Conservation (phyloP, 768 basidiomycete species). For the Leccinum uliginosum region DNA sequence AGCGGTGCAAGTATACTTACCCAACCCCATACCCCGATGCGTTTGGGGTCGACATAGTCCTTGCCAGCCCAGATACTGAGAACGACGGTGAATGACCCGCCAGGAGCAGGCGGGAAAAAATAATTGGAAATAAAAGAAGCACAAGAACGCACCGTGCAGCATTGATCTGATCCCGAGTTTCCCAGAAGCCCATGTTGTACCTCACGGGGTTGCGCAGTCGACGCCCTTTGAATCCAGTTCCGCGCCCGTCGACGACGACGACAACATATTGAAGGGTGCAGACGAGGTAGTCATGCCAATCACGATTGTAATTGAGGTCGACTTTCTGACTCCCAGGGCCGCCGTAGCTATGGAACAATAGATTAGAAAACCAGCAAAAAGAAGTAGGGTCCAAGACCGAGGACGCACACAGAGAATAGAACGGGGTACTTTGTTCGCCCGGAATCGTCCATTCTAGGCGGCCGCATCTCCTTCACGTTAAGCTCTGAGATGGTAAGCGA, state of each 20-base stretch:
- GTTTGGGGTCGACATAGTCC: constrained; percentile 79
- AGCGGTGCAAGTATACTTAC: constrained; percentile 40
- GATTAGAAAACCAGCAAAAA: constrained; percentile 5
- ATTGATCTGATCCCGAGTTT: constrained; percentile 85
- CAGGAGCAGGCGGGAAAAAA: neutral
- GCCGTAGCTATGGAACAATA: constrained; percentile 59
- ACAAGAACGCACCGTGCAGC: constrained; percentile 62
- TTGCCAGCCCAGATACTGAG: constrained; percentile 77
- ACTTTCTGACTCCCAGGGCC: constrained; percentile 86
- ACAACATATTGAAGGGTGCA: constrained; percentile 79
- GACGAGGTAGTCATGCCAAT: constrained; percentile 87
- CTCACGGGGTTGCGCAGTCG: constrained; percentile 83
- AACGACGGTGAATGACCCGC: neutral
- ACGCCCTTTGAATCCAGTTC: constrained; percentile 89
- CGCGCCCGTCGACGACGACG: constrained; percentile 87
- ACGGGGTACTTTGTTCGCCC: constrained; percentile 97
- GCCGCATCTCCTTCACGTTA: constrained; percentile 87
- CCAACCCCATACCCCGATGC: constrained; percentile 99
- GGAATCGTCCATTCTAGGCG: constrained; percentile 88
- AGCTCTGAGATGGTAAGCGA: constrained; percentile 51
- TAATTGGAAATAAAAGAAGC: constrained; percentile 3
- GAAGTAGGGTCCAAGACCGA: neutral
- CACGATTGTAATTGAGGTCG: constrained; percentile 56
- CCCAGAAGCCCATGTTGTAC: constrained; percentile 82
- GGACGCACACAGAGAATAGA: constrained; percentile 72